Evolutionary conservation across 2,329 filamentous ascomycete genomes (phyloP).

Genomic region (Colletotrichum kahawae): DNA sequence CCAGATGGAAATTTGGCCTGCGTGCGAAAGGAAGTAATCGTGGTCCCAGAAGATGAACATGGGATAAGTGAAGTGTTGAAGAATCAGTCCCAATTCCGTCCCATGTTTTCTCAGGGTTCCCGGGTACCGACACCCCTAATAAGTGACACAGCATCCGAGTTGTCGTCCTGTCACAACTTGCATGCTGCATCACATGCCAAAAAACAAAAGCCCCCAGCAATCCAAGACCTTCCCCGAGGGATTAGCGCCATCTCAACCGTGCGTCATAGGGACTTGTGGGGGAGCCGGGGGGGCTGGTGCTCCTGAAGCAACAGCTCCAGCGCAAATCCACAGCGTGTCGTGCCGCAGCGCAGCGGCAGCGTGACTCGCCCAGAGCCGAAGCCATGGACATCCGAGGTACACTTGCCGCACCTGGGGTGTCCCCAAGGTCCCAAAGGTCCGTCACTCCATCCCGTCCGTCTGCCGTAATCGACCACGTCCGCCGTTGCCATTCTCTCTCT

Average conservation of each 20-base stretch:
- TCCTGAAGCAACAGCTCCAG: not conserved
- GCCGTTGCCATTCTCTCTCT: not conserved
- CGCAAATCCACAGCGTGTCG: not conserved
- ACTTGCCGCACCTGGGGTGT: not conserved
- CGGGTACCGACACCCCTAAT: not conserved
- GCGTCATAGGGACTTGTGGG: conserved; percentile 21
- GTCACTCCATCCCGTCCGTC: not conserved
- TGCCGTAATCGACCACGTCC: not conserved
- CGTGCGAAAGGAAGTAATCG: no score
- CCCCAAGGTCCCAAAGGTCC: not conserved
- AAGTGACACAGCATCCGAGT: not conserved
- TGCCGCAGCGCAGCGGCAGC: not conserved
- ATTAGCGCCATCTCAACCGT: conserved; percentile 5
- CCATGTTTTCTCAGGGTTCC: not conserved
- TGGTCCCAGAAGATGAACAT: not conserved
- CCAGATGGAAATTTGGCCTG: not conserved
- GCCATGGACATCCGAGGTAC: conserved; percentile 20
- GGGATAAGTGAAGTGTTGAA: not conserved
- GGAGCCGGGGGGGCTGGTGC: conserved; percentile 1
- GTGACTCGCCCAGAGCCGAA: conserved; percentile 17
- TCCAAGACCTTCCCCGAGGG: conserved; percentile 8
- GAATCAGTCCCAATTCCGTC: not conserved
- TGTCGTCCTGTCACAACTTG: conserved; percentile 1
- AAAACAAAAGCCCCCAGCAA: not conserved
- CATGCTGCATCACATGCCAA: conserved; percentile 20